These are phyloP conservation scores for Musa troglodytarum DNA, from an alignment of 176 grass and related monocot species.

Conservation along the genomic window DNA sequence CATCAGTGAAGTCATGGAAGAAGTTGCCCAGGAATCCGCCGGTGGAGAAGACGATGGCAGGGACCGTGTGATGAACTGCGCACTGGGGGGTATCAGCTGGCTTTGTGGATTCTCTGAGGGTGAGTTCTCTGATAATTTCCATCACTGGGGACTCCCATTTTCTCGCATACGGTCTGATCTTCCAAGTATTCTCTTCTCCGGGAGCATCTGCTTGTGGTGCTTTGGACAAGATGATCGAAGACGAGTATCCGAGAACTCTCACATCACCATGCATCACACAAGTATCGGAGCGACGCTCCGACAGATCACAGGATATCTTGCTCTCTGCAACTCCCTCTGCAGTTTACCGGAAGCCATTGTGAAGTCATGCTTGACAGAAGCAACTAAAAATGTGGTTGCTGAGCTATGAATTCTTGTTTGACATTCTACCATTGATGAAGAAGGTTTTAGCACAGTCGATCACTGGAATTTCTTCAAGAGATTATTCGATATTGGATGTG, in stretches of 20 bases:
- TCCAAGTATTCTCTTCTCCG: background rate
- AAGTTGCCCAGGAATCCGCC: conserved; percentile 16
- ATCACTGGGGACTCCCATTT: conserved; percentile 9
- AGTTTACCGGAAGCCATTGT: background rate
- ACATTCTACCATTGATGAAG: no score
- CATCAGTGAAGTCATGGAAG: conserved; percentile 16
- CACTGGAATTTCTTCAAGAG: no score
- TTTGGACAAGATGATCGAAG: conserved; percentile 2
- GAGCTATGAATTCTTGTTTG: no score
- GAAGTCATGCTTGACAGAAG: background rate
- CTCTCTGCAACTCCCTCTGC: background rate
- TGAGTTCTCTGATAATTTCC: conserved; percentile 2
- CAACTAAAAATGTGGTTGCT: background rate
- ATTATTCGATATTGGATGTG: no score
- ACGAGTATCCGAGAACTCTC: background rate
- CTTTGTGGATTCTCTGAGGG: background rate
- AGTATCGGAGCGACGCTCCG: background rate
- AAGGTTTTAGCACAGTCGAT: no score
- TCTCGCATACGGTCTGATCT: conserved; percentile 2
- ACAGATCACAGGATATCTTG: conserved; percentile 1
- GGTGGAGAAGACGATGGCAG: conserved; percentile 16
- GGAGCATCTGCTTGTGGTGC: background rate
- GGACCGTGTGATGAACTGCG: background rate
- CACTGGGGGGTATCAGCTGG: background rate
- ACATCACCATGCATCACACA: conserved; percentile 9